Percentiles rank a stretch among this genome's conserved stretches.
Conservation (phyloP, 495 filamentous ascomycete species). For the Choiromyces venosus region DNA sequence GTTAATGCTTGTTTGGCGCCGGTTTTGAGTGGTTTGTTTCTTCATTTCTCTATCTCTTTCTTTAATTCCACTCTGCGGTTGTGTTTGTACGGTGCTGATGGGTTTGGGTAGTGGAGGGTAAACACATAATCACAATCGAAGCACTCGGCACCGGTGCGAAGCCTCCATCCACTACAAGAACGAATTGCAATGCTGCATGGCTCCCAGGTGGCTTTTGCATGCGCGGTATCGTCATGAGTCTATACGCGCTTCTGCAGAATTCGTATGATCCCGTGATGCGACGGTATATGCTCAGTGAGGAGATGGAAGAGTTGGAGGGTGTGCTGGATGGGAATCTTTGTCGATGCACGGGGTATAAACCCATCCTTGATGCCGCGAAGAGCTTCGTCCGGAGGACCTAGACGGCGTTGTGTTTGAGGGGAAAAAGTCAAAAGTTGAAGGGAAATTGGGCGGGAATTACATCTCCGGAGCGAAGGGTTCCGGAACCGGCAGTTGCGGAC, state of each 20-base stretch:
- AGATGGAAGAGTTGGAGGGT: slow-evolving; percentile 45
- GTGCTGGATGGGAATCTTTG: slow-evolving; percentile 47
- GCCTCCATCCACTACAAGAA: slow-evolving; percentile 46
- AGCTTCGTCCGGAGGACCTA: slow-evolving; percentile 51
- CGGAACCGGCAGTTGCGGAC: slow-evolving; percentile 38
- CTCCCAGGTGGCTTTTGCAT: slow-evolving; percentile 47
- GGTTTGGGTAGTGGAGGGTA: slow-evolving; percentile 41
- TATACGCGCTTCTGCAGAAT: slow-evolving; percentile 46
- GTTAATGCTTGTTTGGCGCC: slow-evolving; percentile 94
- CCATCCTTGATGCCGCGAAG: slow-evolving; percentile 48
- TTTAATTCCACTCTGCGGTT: slow-evolving; percentile 25
- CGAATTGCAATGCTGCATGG: slow-evolving; percentile 47
- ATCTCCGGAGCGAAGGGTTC: slow-evolving; percentile 6
- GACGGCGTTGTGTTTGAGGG: slow-evolving; percentile 41
- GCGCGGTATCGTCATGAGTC: slow-evolving; percentile 47
- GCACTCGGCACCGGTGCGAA: slow-evolving; percentile 44
- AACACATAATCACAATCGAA: slow-evolving; percentile 47
- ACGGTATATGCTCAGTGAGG: slow-evolving; percentile 40
- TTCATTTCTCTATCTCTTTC: too few relatives aligned
- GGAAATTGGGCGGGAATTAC: slow-evolving; percentile 21
- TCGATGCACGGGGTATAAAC: slow-evolving; percentile 47
- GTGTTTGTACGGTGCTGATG: slow-evolving; percentile 15
- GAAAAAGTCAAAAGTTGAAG: neutral
- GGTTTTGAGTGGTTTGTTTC: slow-evolving; percentile 60
- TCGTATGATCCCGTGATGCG: slow-evolving; percentile 42